phyloP scores from a whole-genome alignment of 192 early-diverging fungal species.

The Globomyces pollinis-pini region DNA sequence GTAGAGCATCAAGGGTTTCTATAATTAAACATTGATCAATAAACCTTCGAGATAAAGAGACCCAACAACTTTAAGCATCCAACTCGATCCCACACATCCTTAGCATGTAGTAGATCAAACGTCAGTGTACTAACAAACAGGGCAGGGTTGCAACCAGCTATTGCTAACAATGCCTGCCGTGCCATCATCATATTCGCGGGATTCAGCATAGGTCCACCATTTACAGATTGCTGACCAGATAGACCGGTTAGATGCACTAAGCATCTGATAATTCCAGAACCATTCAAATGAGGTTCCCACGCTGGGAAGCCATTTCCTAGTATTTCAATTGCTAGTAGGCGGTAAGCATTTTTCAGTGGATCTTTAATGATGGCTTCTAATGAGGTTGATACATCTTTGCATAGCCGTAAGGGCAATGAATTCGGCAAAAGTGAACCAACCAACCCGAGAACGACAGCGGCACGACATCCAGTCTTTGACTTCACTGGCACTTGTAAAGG shows the following conservation, averaged over 20 bases:
- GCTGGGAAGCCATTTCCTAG: conserved; percentile 61
- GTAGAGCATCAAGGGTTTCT: conserved; percentile 65
- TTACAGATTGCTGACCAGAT: background rate
- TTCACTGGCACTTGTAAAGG: conserved; percentile 39
- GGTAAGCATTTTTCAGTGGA: conserved; percentile 39
- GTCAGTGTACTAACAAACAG: conserved; percentile 68
- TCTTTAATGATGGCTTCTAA: conserved; percentile 59
- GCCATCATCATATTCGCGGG: conserved; percentile 47
- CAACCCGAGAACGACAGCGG: conserved; percentile 68
- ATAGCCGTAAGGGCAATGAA: conserved; percentile 26
- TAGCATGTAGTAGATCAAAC: conserved; percentile 65
- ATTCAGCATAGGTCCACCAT: conserved; percentile 5
- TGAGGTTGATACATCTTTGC: conserved; percentile 59
- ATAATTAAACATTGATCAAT: background rate
- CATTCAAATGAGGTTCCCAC: conserved; percentile 73
- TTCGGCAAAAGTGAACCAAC: conserved; percentile 58
- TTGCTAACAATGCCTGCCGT: conserved; percentile 62
- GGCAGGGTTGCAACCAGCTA: conserved; percentile 55
- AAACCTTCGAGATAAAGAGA: conserved; percentile 67
- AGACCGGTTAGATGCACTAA: conserved; percentile 51
- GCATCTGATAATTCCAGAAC: conserved; percentile 48
- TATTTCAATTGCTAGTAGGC: conserved; percentile 62
- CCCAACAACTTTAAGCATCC: conserved; percentile 60
- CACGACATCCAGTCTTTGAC: conserved; percentile 44
- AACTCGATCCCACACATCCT: conserved; percentile 46